Conservation (phyloP, 1,139 yeast genomes). For the Tardiomyces blankii region DNA sequence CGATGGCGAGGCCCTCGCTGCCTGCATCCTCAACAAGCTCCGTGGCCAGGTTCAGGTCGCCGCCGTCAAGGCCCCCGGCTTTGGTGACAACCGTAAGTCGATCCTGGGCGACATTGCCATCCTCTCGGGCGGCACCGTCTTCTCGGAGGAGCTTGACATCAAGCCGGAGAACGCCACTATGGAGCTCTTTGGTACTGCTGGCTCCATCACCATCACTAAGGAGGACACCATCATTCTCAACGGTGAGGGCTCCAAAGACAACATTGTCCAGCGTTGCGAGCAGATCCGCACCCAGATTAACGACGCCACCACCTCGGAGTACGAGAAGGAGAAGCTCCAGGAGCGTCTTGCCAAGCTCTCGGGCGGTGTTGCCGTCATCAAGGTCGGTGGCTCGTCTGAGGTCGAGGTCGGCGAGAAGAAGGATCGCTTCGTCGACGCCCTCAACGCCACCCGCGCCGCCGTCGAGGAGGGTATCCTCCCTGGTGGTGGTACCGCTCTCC, state of each 20-base stretch:
- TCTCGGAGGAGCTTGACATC: constrained; percentile 95
- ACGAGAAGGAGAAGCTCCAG: constrained; percentile 95
- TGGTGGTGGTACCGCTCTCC: constrained; percentile 99
- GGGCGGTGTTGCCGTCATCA: constrained; percentile 98
- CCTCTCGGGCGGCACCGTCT: constrained; percentile 94
- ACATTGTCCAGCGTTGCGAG: constrained; percentile 85
- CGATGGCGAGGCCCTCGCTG: constrained; percentile 98
- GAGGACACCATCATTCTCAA: constrained; percentile 94
- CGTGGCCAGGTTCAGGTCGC: constrained; percentile 99
- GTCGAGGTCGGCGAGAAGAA: constrained; percentile 99
- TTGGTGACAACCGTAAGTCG: constrained; percentile 99
- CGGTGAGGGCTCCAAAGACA: constrained; percentile 91
- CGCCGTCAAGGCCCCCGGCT: constrained; percentile 99
- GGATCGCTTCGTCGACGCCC: constrained; percentile 98
- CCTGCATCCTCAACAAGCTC: constrained; percentile 94
- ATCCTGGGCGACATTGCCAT: constrained; percentile 95
- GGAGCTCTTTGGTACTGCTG: constrained; percentile 88
- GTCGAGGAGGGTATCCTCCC: constrained; percentile 99
- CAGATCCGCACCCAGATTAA: constrained; percentile 82
- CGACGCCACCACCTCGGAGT: constrained; percentile 70
- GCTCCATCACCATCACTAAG: constrained; percentile 88
- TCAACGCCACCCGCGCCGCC: constrained; percentile 99
- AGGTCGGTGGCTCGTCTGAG: constrained; percentile 98
- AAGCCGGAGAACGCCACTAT: constrained; percentile 94
- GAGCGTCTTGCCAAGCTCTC: constrained; percentile 97